phyloP scores from a whole-genome alignment of 1,284 basidiomycete species.

The Pyrrhoderma lamaoense region DNA sequence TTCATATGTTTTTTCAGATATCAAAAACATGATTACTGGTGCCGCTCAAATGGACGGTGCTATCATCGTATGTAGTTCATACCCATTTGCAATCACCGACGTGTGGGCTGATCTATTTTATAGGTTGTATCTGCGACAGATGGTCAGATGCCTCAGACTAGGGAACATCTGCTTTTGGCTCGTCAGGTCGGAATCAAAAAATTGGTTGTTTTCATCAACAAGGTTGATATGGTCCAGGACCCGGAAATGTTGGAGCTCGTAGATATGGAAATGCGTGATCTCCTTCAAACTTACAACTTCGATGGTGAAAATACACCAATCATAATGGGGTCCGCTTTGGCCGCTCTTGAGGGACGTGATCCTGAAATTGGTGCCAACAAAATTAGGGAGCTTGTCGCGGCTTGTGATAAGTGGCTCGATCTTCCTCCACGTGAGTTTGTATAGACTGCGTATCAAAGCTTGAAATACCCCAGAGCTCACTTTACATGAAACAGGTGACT shows the following conservation, averaged over 20 bases:
- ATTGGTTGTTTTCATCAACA: slow-evolving; percentile 99
- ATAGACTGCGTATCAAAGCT: not conserved
- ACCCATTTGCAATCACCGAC: not conserved
- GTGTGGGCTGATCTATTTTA: not conserved
- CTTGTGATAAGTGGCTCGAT: slow-evolving; percentile 94
- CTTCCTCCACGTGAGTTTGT: slow-evolving; percentile 75
- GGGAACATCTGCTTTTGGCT: slow-evolving; percentile 95
- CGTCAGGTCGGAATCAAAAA: slow-evolving; percentile 98
- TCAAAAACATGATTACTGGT: slow-evolving; percentile 99
- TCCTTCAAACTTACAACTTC: slow-evolving; percentile 89
- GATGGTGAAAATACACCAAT: slow-evolving; percentile 98
- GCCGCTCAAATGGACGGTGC: slow-evolving; percentile 98
- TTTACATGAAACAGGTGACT: slow-evolving; percentile 80
- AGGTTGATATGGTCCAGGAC: slow-evolving; percentile 95
- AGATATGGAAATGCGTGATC: slow-evolving; percentile 99
- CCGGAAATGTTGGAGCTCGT: slow-evolving; percentile 99
- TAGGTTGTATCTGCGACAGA: slow-evolving; percentile 93
- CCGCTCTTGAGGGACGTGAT: slow-evolving; percentile 85
- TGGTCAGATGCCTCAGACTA: slow-evolving; percentile 99
- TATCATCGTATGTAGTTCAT: slow-evolving; percentile 55
- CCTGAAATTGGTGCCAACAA: slow-evolving; percentile 76
- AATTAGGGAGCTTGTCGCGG: slow-evolving; percentile 79
- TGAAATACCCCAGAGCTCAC: slow-evolving; percentile 6
- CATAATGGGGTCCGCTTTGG: slow-evolving; percentile 93
- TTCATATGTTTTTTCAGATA: slow-evolving; percentile 43